These are phyloP conservation scores for Epichloe elymi DNA, from an alignment of 2,329 filamentous ascomycete species.

Conservation along the genomic window DNA sequence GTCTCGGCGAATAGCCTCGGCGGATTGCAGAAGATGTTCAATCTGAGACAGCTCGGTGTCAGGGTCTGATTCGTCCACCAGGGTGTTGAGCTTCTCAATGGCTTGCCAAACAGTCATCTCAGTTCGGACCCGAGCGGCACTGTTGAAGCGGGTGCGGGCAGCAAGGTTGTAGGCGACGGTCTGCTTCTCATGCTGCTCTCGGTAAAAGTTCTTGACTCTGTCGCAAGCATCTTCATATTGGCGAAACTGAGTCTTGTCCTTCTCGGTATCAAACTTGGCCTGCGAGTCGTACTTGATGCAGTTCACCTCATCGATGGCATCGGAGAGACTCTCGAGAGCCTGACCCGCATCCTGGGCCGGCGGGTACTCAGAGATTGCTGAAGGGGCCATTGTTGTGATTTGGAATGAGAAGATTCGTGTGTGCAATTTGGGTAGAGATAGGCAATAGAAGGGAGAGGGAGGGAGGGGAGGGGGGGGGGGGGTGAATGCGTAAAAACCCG, in stretches of 20 bases:
- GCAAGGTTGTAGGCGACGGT: constrained; percentile 75
- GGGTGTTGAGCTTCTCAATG: constrained; percentile 82
- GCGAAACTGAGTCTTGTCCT: constrained; percentile 70
- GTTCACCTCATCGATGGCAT: constrained; percentile 38
- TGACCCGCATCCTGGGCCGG: constrained; percentile 10
- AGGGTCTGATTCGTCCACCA: constrained; percentile 84
- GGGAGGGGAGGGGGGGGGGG: rapidly evolving
- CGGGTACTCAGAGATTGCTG: constrained; percentile 11
- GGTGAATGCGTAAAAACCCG: background rate
- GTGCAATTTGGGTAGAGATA: background rate
- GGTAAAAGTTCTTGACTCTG: constrained; percentile 78
- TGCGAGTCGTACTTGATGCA: constrained; percentile 34
- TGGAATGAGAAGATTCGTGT: background rate
- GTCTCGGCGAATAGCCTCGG: constrained; percentile 79
- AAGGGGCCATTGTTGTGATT: constrained; percentile 15
- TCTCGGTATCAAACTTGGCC: constrained; percentile 58
- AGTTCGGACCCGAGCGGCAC: constrained; percentile 45
- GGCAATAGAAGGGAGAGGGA: no score
- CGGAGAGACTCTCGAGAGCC: constrained; percentile 36
- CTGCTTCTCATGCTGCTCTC: constrained; percentile 56
- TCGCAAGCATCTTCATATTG: constrained; percentile 76
- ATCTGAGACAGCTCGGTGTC: constrained; percentile 82
- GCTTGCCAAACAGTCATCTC: constrained; percentile 84
- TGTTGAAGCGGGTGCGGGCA: constrained; percentile 48
- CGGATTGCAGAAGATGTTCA: constrained; percentile 77